Base-by-base conservation (phyloP, 305 asterid genomes). In the Fraxinus xanthoxyloides region DNA sequence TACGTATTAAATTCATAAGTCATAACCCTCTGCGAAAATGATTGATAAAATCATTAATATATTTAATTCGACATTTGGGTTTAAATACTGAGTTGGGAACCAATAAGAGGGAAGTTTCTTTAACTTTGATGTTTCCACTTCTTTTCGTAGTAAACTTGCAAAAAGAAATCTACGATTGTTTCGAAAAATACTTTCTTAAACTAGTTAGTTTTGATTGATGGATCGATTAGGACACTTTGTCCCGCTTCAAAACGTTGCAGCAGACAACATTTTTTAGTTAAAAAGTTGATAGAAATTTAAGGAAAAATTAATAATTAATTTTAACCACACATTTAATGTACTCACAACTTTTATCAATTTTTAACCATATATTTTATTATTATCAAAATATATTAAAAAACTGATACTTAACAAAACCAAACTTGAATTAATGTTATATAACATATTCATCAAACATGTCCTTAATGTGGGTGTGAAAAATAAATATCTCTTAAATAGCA, bases 61-160 rank as follows among this genome's bases (percentile, higher is more conserved):
- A 69, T 79, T 65, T 24, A 35, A 43, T 72, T 69, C 56, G 59
- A 40, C 15, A 9, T 32, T 48, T 26, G 70, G 43, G 26, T 34
- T 72, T 8, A 30, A 81, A 77, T 40, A 63, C 35, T 51, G 63
- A 75, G 7, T 59, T 77, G 74, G 31, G 74, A 80, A 77, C 78
- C 75, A 78, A 83, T 61, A 23, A 61, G 31, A 23, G 17, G 4
- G 1, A 9, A 59, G 72, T 24, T 63, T 63, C 72, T 19, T 8
- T n/a, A 63, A 26, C 28, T 63, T 63, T 24, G 72, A 63, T 24
- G 34, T 63, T 63, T 63, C 72, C 34, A 24, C 72, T 63, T 7
- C n/a, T 63, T 23, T 63, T 63, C 72, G 6, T 63, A 6, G 72
- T 21, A 24, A 21, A 5, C 30, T 7, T 59, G 69, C 26, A 6